A percentile compares a stretch with the other conserved stretches of the same genome.
Evolutionary conservation across 2,329 filamentous ascomycete genomes (phyloP).

Genomic region (Aschersonia sp.): DNA sequence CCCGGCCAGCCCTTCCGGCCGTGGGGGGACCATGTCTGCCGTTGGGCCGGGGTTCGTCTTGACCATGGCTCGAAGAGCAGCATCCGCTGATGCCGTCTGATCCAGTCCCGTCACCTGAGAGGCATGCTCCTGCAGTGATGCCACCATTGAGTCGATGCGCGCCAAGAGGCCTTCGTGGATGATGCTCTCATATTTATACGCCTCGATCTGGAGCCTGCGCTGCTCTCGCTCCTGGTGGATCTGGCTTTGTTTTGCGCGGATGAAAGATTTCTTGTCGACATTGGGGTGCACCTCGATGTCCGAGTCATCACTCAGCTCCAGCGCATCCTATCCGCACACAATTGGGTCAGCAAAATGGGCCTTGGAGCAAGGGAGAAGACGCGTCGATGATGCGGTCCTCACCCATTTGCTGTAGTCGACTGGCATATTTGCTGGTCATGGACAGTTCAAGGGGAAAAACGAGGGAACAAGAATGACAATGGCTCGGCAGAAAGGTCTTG

Average conservation of each 20-base stretch:
- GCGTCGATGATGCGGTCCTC: conserved; percentile 10
- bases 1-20: conserved; percentile 67
- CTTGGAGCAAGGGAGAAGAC: neutral
- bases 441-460: too few relatives aligned
- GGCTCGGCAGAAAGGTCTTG: too few relatives aligned
- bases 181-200: conserved; percentile 79
- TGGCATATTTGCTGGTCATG: conserved; percentile 23
- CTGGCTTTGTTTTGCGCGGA: conserved; percentile 93
- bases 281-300: conserved; percentile 98
- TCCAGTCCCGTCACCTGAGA: conserved; percentile 40
- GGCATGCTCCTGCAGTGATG: conserved; percentile 60
- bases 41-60: conserved; percentile 59
- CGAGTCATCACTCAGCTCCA: conserved; percentile 96
- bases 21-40: conserved; percentile 59
- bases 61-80: conserved; percentile 82
- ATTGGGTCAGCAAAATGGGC: neutral
- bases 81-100: conserved; percentile 52
- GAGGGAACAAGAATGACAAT: too few relatives aligned
- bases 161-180: conserved; percentile 84
- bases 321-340: conserved; percentile 45
- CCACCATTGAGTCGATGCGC: conserved; percentile 69
- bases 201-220: conserved; percentile 77
- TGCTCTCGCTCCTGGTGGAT: conserved; percentile 86
- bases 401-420: conserved; percentile 58
- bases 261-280: conserved; percentile 96